These are phyloP conservation scores for Debaryomyces maramus DNA, from an alignment of 805 yeast genomes.

Conservation along the genomic window DNA sequence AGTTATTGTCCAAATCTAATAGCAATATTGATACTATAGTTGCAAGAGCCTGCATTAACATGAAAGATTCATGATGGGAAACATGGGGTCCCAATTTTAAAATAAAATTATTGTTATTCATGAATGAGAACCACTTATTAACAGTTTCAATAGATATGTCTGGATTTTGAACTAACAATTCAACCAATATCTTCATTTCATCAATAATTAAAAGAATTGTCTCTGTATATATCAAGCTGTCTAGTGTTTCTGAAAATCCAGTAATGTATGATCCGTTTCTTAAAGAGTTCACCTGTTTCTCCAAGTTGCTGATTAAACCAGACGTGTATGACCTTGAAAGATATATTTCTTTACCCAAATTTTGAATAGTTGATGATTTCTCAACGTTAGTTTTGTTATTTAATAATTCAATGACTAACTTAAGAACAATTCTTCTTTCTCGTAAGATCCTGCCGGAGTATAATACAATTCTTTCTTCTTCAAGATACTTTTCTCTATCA, in stretches of 20 bases:
- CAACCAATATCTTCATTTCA: slow-evolving; percentile 38
- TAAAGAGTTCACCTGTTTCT: slow-evolving; percentile 10
- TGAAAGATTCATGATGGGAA: slow-evolving; percentile 24
- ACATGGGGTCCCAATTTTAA: slow-evolving; percentile 26
- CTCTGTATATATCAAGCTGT: slow-evolving; percentile 29
- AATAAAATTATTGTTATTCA: slow-evolving; percentile 36
- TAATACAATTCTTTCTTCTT: slow-evolving; percentile 30
- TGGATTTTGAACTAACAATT: slow-evolving; percentile 39
- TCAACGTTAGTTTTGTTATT: slow-evolving; percentile 35
- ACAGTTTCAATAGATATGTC: slow-evolving; percentile 34
- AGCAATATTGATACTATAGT: slow-evolving; percentile 53
- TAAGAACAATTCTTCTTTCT: slow-evolving; percentile 54
- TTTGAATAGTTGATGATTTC: slow-evolving; percentile 30
- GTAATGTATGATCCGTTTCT: slow-evolving; percentile 10
- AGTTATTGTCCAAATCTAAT: slow-evolving; percentile 56
- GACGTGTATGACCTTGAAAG: slow-evolving; percentile 31
- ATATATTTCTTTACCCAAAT: slow-evolving; percentile 40
- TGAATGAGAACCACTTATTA: slow-evolving; percentile 55
- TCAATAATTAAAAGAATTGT: slow-evolving; percentile 32
- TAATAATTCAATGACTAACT: slow-evolving; percentile 47
- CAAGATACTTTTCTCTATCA: slow-evolving; percentile 31
- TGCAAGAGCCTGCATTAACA: slow-evolving; percentile 44
- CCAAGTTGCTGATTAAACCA: slow-evolving; percentile 19
- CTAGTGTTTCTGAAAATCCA: slow-evolving; percentile 17
- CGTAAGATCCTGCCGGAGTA: slow-evolving; percentile 42